A percentile compares a stretch with the other conserved stretches of the same genome.
phyloP scores from a whole-genome alignment of 148 eudicot genomes.

The Arbutus unedo region DNA sequence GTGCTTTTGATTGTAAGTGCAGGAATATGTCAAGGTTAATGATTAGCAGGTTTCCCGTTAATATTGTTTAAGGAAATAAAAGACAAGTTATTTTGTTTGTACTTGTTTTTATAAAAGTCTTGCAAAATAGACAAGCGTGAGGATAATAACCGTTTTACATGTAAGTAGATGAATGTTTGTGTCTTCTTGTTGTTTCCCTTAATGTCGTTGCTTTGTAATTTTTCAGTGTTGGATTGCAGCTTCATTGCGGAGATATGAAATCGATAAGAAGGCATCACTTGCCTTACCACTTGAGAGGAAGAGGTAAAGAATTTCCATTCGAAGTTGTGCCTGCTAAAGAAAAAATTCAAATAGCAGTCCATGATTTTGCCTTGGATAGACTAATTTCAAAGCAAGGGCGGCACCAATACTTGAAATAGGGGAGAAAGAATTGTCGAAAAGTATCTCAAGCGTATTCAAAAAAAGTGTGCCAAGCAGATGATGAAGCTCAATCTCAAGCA shows the following conservation, averaged over 20 bases:
- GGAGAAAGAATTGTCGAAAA: slow-evolving; percentile 18
- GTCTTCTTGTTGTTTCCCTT: not conserved
- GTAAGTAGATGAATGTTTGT: not conserved
- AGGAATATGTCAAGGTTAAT: slow-evolving; percentile 57
- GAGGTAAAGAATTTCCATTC: slow-evolving; percentile 44
- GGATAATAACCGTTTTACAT: not conserved
- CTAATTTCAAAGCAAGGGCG: not conserved
- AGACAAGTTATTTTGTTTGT: not conserved
- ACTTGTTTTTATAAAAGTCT: not conserved
- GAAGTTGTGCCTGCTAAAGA: slow-evolving; percentile 44
- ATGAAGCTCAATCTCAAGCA: slow-evolving; percentile 39
- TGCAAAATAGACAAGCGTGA: not conserved
- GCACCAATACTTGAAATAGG: slow-evolving; percentile 12
- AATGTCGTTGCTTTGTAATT: slow-evolving; percentile 14
- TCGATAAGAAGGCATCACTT: slow-evolving; percentile 59
- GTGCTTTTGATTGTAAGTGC: slow-evolving; percentile 22
- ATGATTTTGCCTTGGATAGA: slow-evolving; percentile 19
- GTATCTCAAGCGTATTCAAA: slow-evolving; percentile 27
- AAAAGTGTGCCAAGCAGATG: slow-evolving; percentile 34
- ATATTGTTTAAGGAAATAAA: not conserved
- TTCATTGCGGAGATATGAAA: slow-evolving; percentile 41
- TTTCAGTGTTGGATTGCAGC: slow-evolving; percentile 81
- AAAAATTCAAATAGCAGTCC: slow-evolving; percentile 27
- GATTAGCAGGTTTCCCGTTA: slow-evolving; percentile 35
- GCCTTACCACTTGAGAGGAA: slow-evolving; percentile 45